Base-by-base conservation (phyloP, 1,139 yeast species). In the Blastobotrys persicus region DNA sequence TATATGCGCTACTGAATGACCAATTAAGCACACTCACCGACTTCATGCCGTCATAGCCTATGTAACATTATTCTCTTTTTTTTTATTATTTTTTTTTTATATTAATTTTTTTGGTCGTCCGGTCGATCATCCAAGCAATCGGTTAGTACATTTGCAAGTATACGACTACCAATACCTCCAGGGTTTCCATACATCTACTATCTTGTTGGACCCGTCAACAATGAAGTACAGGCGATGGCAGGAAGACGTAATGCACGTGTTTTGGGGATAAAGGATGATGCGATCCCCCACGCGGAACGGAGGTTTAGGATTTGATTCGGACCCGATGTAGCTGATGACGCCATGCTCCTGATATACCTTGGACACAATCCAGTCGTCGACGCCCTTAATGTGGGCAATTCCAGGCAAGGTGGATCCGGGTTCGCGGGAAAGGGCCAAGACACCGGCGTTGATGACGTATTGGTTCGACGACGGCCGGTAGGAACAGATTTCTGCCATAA, bases 111-210 rank as follows among this genome's bases (percentile, higher is more conserved):
- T n/a, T n/a, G n/a, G n/a, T n/a, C n/a, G n/a, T n/a, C n/a, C n/a
- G n/a, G n/a, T n/a, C n/a, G n/a, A n/a, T n/a, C n/a, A n/a, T n/a
- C n/a, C n/a, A n/a, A n/a, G n/a, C n/a, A n/a, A 23, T 23, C 9
- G 28, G 28, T 23, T 23, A 23, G 28, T 23, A 23, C 28, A 23
- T 23, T 23, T 23, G 28, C 5, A 9, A 23, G 5, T 13, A 23
- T 35, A 32, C 13, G 33, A 17, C 52, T 58, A 69, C 76, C 76
- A 71, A 32, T 83, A 85, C 60, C 81, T 75, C 65, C 78, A 78
- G 5, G 92, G 89, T 38, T 79, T 72, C 88, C 91, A 85, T 4
- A 85, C 71, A 60, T 85, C 92, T 1, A 69, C 73, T 2, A 84
- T 81, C 1, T 59, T 66, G 12, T 73, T 77, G 2, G 66, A 67